Evolutionary conservation across 2,329 filamentous ascomycete species (phyloP), one percentile per base, ranked within the genome.

Genomic region (Colletotrichum sublineola): DNA sequence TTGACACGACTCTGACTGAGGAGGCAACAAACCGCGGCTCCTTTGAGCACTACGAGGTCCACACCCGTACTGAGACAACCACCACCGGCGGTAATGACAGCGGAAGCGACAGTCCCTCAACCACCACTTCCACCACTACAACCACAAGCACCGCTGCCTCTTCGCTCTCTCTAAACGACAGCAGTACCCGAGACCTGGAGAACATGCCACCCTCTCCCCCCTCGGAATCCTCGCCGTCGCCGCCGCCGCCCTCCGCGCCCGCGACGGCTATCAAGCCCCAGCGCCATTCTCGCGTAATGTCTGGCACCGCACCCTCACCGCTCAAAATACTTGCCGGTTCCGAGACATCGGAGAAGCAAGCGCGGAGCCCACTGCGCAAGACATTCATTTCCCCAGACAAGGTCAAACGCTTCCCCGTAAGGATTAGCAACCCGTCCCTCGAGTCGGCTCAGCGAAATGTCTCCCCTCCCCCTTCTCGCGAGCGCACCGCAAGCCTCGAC

Each of bases 331-430:
- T 90, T 46, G 78, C 83, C 42, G 81, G 81, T 48, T 62, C 70
- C 66, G 70, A 73, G 70, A 76, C 68, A 72, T 75, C 66, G 67
- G 80, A 81, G 33, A 73, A 79, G 78, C 71, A 79, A 76, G 75
- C 78, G 76, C 77, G 79, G 64, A 77, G 79, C 18, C 75, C 80
- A 57, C 85, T 87, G 38, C 81, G 86, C 68, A 87, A 84, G 74
- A 74, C 72, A 62, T 42, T 74, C 55, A 68, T 84, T 56, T 86
- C 78, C 52, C 68, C 71, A 9, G 71, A 73, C 62, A 57, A 40
- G 18, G 87, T 88, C 74, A 90, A 87, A 79, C 84, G 90, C 68
- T 92, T 91, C 76, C 90, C 90, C 67, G 85, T 92, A 76, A 89
- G 87, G 79, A 82, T 90, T 77, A 87, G 83, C 80, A 75, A 74